Evolutionary conservation across 2,329 filamentous ascomycete genomes (phyloP).

Genomic region (Claviceps sp.): DNA sequence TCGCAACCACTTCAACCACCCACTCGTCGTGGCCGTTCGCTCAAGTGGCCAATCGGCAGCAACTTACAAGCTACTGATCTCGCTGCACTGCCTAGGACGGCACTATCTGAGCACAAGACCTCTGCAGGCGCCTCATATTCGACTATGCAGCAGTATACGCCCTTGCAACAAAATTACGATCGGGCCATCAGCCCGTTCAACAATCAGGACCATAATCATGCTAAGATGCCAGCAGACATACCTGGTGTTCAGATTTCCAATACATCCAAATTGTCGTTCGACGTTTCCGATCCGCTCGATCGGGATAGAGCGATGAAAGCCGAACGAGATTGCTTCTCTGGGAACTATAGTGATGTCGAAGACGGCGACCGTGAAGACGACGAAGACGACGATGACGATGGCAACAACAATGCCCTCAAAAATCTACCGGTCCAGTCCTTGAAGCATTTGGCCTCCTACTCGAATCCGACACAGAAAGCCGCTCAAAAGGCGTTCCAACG

Average conservation of each 20-base stretch:
- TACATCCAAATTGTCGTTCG: slow-evolving; percentile 10
- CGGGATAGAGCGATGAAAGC: slow-evolving; percentile 9
- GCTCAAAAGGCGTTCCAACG: slow-evolving; percentile 33
- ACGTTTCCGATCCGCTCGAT: slow-evolving; percentile 4
- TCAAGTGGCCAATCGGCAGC: slow-evolving; percentile 24
- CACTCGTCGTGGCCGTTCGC: slow-evolving; percentile 33
- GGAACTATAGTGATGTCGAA: slow-evolving; percentile 10
- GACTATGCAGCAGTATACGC: slow-evolving; percentile 29
- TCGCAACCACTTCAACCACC: slow-evolving; percentile 36
- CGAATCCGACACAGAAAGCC: slow-evolving; percentile 39
- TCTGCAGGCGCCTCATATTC: slow-evolving; percentile 6
- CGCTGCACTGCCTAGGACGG: slow-evolving; percentile 23
- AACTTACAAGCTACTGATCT: slow-evolving; percentile 17
- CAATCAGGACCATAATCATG: slow-evolving; percentile 13
- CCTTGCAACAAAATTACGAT: slow-evolving; percentile 41
- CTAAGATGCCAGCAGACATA: slow-evolving; percentile 15
- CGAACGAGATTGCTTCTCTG: slow-evolving; percentile 9
- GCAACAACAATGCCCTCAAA: slow-evolving; percentile 19
- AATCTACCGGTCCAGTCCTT: slow-evolving; percentile 34
- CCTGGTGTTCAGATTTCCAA: slow-evolving; percentile 14
- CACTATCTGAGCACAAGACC: slow-evolving; percentile 20
- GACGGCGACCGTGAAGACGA: slow-evolving; percentile 15
- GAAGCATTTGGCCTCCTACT: slow-evolving; percentile 40
- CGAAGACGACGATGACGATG: slow-evolving; percentile 16
- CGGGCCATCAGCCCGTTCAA: slow-evolving; percentile 31